Conservation (phyloP, 78 protist genomes). For the Isochrysis galbana region DNA sequence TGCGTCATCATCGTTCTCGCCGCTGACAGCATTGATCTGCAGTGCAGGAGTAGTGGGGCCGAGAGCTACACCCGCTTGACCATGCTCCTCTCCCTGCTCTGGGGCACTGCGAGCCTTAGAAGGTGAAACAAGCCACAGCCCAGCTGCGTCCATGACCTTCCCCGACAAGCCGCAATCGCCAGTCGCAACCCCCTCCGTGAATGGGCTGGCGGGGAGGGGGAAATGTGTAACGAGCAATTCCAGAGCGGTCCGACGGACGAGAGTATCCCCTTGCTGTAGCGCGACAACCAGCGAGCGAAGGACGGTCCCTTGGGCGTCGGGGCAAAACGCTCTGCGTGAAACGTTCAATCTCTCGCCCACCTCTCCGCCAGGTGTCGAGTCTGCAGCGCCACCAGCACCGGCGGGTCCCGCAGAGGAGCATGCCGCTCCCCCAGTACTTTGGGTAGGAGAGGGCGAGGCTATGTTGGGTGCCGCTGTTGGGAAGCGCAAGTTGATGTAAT, state of each 20-base stretch:
- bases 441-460: neutral
- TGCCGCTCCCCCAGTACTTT: too few relatives aligned
- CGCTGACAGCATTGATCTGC: neutral
- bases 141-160: neutral
- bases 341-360: neutral
- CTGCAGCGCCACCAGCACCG: too few relatives aligned
- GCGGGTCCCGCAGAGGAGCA: too few relatives aligned
- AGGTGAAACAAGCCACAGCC: too few relatives aligned
- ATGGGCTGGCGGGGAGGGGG: neutral
- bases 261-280: constrained; percentile 26
- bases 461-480: neutral
- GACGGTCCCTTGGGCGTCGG: neutral
- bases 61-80: neutral
- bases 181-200: neutral
- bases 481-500: constrained; percentile 12
- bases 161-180: neutral
- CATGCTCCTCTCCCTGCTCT: too few relatives aligned
- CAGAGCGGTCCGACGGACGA: constrained; percentile 35
- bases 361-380: neutral
- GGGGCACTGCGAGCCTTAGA: too few relatives aligned
- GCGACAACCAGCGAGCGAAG: neutral
- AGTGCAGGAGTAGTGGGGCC: neutral
- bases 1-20: neutral
- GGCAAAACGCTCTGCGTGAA: neutral
- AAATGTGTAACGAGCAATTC: constrained; percentile 17